Conservation (phyloP, 2,329 filamentous ascomycete genomes). For the Proliferodiscus dingleyae region DNA sequence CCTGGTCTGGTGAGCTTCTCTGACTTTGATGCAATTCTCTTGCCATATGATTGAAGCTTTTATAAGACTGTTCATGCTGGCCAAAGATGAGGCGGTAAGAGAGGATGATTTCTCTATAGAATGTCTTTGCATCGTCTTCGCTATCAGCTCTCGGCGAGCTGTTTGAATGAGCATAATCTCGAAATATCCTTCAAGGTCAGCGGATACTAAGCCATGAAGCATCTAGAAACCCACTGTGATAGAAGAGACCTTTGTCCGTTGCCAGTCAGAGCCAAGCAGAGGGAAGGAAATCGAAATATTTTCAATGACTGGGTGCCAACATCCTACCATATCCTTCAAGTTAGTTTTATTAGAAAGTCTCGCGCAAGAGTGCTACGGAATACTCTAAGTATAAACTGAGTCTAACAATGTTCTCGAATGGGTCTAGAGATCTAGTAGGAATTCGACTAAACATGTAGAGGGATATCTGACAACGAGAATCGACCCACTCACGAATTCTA, state of each 20-base stretch:
- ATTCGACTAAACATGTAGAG: no score
- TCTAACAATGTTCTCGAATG: no score
- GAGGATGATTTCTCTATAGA: conserved; percentile 18
- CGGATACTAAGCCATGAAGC: background rate
- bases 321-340: conserved; percentile 3
- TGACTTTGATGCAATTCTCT: background rate
- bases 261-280: conserved; percentile 6
- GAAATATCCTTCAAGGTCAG: background rate
- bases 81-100: conserved; percentile 23
- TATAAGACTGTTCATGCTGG: conserved; percentile 11
- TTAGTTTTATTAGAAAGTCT: no score
- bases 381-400: no score
- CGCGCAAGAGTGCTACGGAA: no score
- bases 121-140: conserved; percentile 1
- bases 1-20: no score
- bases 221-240: background rate
- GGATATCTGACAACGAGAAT: no score
- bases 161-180: background rate
- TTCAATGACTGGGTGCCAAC: conserved; percentile 7
- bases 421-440: no score
- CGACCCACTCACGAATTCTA: conserved; percentile 6
- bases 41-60: conserved; percentile 3
- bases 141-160: background rate
- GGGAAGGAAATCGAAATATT: conserved; percentile 14
- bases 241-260: background rate